Conservation (phyloP, 495 filamentous ascomycete genomes). For the Astrothelium macrocarpum region DNA sequence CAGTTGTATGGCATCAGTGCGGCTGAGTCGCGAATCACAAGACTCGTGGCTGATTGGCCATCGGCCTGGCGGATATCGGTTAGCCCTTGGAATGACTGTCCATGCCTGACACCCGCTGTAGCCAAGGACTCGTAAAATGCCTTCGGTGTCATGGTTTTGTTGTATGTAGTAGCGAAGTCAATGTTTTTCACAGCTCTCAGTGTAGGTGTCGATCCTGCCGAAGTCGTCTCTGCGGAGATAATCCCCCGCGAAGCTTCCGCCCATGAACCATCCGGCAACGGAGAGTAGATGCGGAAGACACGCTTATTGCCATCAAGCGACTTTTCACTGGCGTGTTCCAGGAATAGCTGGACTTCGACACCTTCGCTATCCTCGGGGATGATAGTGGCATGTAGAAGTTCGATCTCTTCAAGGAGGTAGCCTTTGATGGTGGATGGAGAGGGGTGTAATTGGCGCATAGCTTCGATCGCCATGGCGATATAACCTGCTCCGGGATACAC, state of each 20-base stretch:
- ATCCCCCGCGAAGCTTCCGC: background rate
- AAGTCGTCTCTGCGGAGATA: slow-evolving; percentile 1
- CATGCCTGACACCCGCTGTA: background rate
- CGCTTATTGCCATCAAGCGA: background rate
- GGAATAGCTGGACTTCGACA: slow-evolving; percentile 2
- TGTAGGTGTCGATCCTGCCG: background rate
- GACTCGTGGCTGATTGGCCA: background rate
- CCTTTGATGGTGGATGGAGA: too few relatives aligned
- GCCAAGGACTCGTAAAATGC: background rate
- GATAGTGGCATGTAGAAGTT: background rate
- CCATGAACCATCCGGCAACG: background rate
- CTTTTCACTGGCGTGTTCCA: slow-evolving; percentile 4
- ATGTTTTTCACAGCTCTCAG: background rate
- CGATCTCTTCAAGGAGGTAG: background rate
- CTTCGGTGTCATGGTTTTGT: background rate
- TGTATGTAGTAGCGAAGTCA: background rate
- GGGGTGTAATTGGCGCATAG: slow-evolving; percentile 3
- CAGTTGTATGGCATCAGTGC: background rate
- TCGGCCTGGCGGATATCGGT: background rate
- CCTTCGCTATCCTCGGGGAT: background rate
- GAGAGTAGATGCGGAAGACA: background rate
- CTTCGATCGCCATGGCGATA: slow-evolving; percentile 36
- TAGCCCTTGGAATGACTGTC: background rate
- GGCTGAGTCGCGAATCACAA: background rate
- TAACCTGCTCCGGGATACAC: slow-evolving; percentile 38